phyloP scores from a whole-genome alignment of 2,329 filamentous ascomycete species.

The Alternaria metachromatica region DNA sequence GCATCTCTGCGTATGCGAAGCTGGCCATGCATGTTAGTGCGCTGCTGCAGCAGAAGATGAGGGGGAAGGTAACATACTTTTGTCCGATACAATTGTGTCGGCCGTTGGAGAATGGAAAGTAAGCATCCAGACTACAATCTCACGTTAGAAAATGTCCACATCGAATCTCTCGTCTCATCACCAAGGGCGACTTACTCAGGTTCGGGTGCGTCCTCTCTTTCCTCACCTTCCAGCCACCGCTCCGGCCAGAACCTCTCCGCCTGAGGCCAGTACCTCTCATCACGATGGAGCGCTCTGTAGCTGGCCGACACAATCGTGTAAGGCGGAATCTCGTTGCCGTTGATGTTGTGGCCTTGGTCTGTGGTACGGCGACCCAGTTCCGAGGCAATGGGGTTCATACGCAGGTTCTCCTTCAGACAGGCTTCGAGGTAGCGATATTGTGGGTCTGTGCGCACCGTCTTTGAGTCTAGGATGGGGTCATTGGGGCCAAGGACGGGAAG shows the following conservation, averaged over 20 bases:
- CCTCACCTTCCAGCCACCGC: neutral
- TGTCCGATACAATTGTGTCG: neutral
- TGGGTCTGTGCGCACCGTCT: neutral
- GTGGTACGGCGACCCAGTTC: neutral
- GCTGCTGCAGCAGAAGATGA: neutral
- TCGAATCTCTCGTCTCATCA: neutral
- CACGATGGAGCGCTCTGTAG: neutral
- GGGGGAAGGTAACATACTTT: neutral
- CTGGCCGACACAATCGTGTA: neutral
- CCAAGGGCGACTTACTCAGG: neutral
- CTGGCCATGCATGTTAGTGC: neutral
- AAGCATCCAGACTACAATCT: neutral
- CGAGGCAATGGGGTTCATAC: neutral
- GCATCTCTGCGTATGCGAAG: slow-evolving; percentile 2
- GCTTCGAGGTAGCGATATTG: neutral
- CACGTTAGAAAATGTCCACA: neutral
- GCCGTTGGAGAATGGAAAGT: neutral
- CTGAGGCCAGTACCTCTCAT: slow-evolving; percentile 1
- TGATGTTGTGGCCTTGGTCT: neutral
- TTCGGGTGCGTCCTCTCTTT: neutral
- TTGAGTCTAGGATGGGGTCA: neutral
- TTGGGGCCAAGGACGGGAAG: neutral
- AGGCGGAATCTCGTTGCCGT: neutral
- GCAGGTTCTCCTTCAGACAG: neutral
- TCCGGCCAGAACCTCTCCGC: slow-evolving; percentile 1